Base-by-base conservation (phyloP, 2,329 filamentous ascomycete genomes). In the Cercospora sp. region DNA sequence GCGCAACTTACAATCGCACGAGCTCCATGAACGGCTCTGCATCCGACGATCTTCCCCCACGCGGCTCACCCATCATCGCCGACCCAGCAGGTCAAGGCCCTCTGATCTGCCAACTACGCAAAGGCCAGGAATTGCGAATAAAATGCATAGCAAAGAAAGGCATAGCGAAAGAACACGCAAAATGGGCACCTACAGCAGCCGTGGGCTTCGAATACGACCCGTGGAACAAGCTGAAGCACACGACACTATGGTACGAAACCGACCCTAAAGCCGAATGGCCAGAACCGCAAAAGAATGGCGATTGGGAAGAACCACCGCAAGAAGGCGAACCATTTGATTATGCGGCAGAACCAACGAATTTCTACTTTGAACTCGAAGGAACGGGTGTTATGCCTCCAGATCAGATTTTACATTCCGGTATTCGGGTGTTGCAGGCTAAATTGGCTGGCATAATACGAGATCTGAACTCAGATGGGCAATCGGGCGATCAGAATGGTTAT, bases 171-270 rank as follows among this genome's bases (percentile, higher is more conserved):
- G 95, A 99, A 80, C 95, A 99, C 81, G 92, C 95, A 9, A 99
- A 99, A 81, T 99, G 95, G 95, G 91, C 93, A 76, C 94, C 95
- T 1, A 94, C 92, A 40, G 87, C 93, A 48, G 95, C 95, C 3
- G 90, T 99, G 48, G 94, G 93, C 26, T 99, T 99, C 78, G 95
- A 99, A 81, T 99, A 99, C 80, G 95, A 99, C 79, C 95, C 95
- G 69, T 91, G 96, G 80, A 99, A 99, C 83, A 97, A 97, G 82
- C 84, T 99, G 72, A 88, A 90, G 73, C 95, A 99, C 81, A 85
- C 95, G 65, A 92, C 97, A 76, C 88, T 97, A 80, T 99, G 95
- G 95, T 97, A 93, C 79, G 95, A 99, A 84, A 87, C 90, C 73
- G 91, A 89, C 82, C 55, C 74, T 12, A 75, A 75, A 60, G 71